Evolutionary conservation across 1,284 basidiomycete species (phyloP).

Genomic region (Melampsora larici-populina): DNA sequence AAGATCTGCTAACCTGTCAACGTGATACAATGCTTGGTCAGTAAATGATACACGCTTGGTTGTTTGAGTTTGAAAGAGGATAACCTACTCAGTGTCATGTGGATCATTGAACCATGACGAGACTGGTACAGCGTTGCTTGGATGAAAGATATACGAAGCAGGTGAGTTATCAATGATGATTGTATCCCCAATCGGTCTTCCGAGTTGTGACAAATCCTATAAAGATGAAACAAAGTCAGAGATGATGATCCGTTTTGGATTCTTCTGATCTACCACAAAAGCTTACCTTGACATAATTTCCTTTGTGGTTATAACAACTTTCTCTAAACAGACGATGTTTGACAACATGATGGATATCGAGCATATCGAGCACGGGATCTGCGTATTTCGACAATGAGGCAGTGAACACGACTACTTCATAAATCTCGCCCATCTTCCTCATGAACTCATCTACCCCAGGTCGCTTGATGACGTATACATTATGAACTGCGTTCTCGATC

Average conservation of each 20-base stretch:
- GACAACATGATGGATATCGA: constrained; percentile 87
- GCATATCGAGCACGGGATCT: constrained; percentile 94
- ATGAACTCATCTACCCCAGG: constrained; percentile 96
- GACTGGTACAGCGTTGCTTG: constrained; percentile 96
- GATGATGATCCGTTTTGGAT: neutral
- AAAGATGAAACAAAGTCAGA: constrained; percentile 1
- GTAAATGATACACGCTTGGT: neutral
- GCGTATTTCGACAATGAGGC: constrained; percentile 98
- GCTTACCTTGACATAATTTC: constrained; percentile 94
- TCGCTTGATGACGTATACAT: constrained; percentile 98
- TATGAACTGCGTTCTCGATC: constrained; percentile 96
- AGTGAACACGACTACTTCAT: constrained; percentile 97
- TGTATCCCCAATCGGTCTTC: constrained; percentile 82
- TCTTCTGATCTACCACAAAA: neutral
- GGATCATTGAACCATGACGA: constrained; percentile 93
- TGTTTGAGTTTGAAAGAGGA: neutral
- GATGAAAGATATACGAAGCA: constrained; percentile 98
- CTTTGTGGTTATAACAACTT: constrained; percentile 97
- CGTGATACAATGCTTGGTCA: neutral
- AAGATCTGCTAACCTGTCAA: constrained; percentile 24
- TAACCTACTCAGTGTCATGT: constrained; percentile 36
- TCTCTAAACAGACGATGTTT: constrained; percentile 95
- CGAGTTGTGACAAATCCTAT: constrained; percentile 92
- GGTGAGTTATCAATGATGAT: constrained; percentile 99
- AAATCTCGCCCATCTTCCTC: constrained; percentile 94